Evolutionary conservation across 225 moss, liverwort and hornwort genomes (phyloP).

Genomic region (Pseudoscleropodium purum): DNA sequence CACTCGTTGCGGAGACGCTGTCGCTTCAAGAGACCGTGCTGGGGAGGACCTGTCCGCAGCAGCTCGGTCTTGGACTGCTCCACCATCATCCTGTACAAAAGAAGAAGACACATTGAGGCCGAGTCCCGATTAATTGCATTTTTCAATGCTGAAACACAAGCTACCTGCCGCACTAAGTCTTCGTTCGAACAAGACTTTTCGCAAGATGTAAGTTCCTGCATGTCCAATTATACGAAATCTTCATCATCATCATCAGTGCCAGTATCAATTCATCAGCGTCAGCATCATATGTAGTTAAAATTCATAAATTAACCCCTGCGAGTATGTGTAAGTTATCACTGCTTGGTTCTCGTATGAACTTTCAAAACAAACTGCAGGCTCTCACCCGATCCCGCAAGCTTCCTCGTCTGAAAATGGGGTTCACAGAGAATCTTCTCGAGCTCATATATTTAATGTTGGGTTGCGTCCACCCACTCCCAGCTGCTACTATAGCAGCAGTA

Average conservation of each 20-base stretch:
- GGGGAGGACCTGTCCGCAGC: constrained; percentile 3
- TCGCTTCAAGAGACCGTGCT: neutral
- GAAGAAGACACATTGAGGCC: neutral
- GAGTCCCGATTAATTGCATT: neutral
- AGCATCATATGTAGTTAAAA: too few species aligned
- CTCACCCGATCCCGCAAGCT: constrained; percentile 46
- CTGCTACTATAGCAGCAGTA: neutral
- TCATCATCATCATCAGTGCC: neutral
- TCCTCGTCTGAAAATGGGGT: constrained; percentile 44
- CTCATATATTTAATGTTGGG: constrained; percentile 37
- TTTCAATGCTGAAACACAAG: neutral
- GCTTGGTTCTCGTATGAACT: neutral
- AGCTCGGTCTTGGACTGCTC: neutral
- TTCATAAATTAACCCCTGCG: neutral
- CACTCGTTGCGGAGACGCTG: constrained; percentile 8
- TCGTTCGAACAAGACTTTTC: neutral
- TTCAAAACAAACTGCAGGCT: neutral
- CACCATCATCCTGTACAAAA: constrained; percentile 10
- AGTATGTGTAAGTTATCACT: neutral
- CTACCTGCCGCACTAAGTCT: too few species aligned
- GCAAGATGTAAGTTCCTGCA: neutral
- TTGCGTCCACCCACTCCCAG: constrained; percentile 40
- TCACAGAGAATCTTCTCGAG: constrained; percentile 45
- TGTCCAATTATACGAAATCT: neutral
- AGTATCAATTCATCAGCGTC: neutral